Evolutionary conservation across 192 early-diverging fungal genomes (phyloP).

Genomic region (Endogone sp.): DNA sequence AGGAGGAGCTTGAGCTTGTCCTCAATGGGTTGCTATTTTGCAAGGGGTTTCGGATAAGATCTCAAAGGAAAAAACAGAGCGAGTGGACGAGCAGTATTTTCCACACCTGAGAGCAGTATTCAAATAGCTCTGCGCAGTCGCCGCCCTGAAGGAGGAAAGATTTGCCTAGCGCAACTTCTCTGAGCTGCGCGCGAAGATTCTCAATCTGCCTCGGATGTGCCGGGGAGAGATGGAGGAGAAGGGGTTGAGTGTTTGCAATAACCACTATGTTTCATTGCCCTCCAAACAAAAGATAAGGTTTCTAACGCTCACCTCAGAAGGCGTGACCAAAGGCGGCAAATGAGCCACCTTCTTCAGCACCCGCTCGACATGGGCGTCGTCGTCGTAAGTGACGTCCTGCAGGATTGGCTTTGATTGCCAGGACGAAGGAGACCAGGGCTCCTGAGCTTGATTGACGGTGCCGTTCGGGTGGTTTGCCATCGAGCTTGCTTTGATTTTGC

Average conservation of each 20-base stretch:
- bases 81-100: background rate
- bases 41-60: background rate
- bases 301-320: conserved; percentile 66
- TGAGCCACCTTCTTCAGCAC: conserved; percentile 73
- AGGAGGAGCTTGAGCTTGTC: conserved; percentile 94
- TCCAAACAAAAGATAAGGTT: too few relatives aligned
- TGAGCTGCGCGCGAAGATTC: conserved; percentile 75
- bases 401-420: conserved; percentile 75
- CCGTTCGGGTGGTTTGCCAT: background rate
- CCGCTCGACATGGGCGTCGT: conserved; percentile 59
- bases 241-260: background rate
- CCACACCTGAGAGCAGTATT: conserved; percentile 88
- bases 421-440: conserved; percentile 60
- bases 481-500: too few relatives aligned
- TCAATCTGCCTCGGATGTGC: conserved; percentile 56
- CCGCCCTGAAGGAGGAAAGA: conserved; percentile 97
- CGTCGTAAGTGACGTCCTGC: conserved; percentile 89
- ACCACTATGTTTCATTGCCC: conserved; percentile 3
- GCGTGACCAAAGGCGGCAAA: conserved; percentile 89
- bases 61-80: background rate
- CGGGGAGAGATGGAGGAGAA: background rate
- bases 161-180: conserved; percentile 85
- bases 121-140: conserved; percentile 98
- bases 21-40: conserved; percentile 85
- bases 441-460: too few relatives aligned